phyloP scores from a whole-genome alignment of 495 filamentous ascomycete species.

The Durotheca rogersii region DNA sequence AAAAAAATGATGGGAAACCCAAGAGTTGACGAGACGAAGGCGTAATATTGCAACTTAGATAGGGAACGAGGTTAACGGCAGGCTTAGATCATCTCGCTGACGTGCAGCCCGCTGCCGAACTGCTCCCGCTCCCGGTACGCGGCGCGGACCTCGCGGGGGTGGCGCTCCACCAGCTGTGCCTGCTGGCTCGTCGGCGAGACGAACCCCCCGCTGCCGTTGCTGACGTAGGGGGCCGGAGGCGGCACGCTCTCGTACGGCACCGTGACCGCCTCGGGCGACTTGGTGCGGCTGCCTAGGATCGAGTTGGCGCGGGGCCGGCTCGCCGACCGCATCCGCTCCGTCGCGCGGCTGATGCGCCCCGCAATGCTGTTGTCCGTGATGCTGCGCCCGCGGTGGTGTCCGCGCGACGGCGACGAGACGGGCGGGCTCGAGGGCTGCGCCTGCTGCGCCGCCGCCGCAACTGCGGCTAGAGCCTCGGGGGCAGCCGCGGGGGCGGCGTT shows the following conservation, averaged over 20 bases:
- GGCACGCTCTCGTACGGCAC: conserved; percentile 61
- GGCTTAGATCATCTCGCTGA: conserved; percentile 49
- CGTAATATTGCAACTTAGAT: too few species aligned
- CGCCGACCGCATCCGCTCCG: conserved; percentile 67
- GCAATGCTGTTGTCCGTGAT: conserved; percentile 63
- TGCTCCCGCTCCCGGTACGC: conserved; percentile 41
- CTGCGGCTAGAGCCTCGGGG: conserved; percentile 6
- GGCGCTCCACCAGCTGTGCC: conserved; percentile 35
- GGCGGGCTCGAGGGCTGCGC: conserved; percentile 7
- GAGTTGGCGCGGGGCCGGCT: conserved; percentile 54
- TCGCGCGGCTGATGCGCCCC: conserved; percentile 63
- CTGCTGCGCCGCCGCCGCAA: conserved; percentile 33
- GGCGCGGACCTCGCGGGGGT: conserved; percentile 44
- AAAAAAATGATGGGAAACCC: too few species aligned
- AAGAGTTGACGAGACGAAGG: too few species aligned
- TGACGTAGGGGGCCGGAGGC: conserved; percentile 35
- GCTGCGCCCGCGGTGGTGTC: conserved; percentile 67
- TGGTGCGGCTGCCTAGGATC: conserved; percentile 37
- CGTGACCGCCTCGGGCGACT: conserved; percentile 42
- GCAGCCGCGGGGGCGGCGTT: conserved; percentile 21
- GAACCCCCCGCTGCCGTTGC: conserved; percentile 18
- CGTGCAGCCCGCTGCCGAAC: conserved; percentile 45
- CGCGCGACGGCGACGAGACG: conserved; percentile 34
- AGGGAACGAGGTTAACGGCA: too few species aligned
- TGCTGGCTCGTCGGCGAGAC: conserved; percentile 11